phyloP scores from a whole-genome alignment of 805 yeast genomes.

The Lipomyces spencermartinsiae region DNA sequence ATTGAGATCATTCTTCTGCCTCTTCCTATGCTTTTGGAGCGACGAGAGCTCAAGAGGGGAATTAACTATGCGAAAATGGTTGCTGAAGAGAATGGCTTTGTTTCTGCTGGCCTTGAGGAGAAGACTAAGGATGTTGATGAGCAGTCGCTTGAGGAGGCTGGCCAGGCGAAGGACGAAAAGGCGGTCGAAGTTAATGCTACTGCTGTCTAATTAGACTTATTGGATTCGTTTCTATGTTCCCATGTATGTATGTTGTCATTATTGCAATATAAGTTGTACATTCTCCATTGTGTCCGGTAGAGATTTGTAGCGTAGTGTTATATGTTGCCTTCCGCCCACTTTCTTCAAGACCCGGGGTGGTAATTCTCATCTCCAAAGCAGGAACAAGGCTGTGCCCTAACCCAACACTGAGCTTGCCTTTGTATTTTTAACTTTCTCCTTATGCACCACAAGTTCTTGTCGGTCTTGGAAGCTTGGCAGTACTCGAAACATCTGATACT shows the following conservation, averaged over 20 bases:
- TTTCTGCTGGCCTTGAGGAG: background rate
- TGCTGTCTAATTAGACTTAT: background rate
- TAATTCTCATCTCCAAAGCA: too few species aligned
- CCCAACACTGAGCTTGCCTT: too few species aligned
- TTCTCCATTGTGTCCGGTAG: background rate
- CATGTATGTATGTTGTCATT: background rate
- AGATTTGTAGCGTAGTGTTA: background rate
- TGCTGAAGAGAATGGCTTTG: background rate
- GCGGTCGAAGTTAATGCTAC: background rate
- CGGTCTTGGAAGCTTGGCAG: too few species aligned
- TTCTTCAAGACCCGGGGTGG: too few species aligned
- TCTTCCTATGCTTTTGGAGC: constrained; percentile 20
- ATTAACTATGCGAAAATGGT: constrained; percentile 5
- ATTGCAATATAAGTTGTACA: background rate
- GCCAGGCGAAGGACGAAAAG: background rate
- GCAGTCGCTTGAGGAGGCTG: background rate
- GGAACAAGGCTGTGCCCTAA: too few species aligned
- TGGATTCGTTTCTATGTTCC: background rate
- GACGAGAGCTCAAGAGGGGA: constrained; percentile 24
- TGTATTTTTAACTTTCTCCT: too few species aligned
- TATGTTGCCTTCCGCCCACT: too few species aligned
- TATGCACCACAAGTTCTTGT: too few species aligned
- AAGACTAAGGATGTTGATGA: constrained; percentile 7
- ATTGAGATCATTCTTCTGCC: constrained; percentile 19
- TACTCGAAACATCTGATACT: too few species aligned